Evolutionary conservation across 345 rosid species (phyloP), one percentile per base, ranked within the genome.

Genomic region (Populus ilicifolia): DNA sequence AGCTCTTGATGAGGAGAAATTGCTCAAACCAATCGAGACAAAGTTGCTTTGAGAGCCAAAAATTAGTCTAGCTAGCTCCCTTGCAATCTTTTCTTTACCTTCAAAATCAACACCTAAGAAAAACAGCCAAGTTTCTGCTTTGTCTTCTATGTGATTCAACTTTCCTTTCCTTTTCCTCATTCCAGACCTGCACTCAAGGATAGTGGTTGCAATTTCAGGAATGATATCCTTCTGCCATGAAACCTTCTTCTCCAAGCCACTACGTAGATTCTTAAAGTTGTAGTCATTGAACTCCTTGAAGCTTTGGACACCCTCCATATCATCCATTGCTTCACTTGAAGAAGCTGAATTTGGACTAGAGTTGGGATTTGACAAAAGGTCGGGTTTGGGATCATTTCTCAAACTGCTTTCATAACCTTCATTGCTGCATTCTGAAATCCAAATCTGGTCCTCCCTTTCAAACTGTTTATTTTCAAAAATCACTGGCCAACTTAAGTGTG

Each of bases 331-430:
- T 80, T 89, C 94, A n/a, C 94, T 91, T 3, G 94, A 88, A n/a
- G 94, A 89, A 59, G 90, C 94, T 20, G 94, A 91, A 75, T 91
- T 91, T 6, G 94, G 94, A 76, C 94, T 89, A 6, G 94, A 91
- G 80, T 88, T 91, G 2, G 94, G 94, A 79, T 91, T 91, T 0
- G 92, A 89, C 63, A 89, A 50, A 64, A 89, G 88, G 43, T 89
- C 92, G 14, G 87, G 90, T 77, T 84, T 87, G 0, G 81, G 72
- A 54, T 59, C 74, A 70, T 61, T 78, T 29, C 68, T 74, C 25
- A 79, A 25, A 11, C 77, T 81, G 77, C 82, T 69, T 36, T 82
- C 85, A 41, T 77, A 73, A 18, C 48, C 83, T 71, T 86, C 85
- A 44, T 87, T 77, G 16, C 68, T 30, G 14, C 41, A 71, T 76